phyloP scores from a whole-genome alignment of 2,329 filamentous ascomycete genomes.

The Talaromyces amestolkiae region DNA sequence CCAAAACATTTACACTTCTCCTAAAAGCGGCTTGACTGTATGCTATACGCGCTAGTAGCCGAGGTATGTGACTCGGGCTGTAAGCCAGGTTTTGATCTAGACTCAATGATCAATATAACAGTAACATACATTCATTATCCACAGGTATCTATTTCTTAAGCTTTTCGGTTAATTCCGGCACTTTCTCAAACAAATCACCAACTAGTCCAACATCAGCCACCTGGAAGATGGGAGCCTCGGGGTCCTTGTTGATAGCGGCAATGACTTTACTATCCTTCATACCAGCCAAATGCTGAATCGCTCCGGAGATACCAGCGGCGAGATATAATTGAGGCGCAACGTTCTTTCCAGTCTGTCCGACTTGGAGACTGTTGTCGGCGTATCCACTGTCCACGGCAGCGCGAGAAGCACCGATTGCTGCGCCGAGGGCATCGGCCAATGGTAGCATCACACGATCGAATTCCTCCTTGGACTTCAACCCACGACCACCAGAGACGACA shows the following conservation, averaged over 20 bases:
- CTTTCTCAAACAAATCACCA: conserved; percentile 91
- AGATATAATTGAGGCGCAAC: conserved; percentile 94
- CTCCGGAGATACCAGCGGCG: conserved; percentile 91
- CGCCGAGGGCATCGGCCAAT: conserved; percentile 85
- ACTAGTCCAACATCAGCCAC: conserved; percentile 94
- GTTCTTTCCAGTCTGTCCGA: conserved; percentile 98
- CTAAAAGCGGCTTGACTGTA: not conserved
- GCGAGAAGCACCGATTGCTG: conserved; percentile 91
- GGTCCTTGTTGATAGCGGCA: conserved; percentile 96
- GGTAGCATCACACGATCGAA: conserved; percentile 92
- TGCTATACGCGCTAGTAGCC: not conserved
- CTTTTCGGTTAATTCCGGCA: conserved; percentile 95
- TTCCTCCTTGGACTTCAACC: conserved; percentile 95
- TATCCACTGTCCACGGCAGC: conserved; percentile 97
- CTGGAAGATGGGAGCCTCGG: conserved; percentile 97
- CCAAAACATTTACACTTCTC: no score
- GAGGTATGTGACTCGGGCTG: not conserved
- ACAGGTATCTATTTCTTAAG: conserved; percentile 57
- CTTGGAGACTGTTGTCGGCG: conserved; percentile 96
- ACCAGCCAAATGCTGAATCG: conserved; percentile 95
- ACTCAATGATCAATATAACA: not conserved
- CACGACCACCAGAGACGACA: conserved; percentile 91
- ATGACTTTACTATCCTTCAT: conserved; percentile 99
- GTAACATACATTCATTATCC: conserved; percentile 8
- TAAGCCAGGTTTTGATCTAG: not conserved